These are phyloP conservation scores for Aspergillus wentii DNA, from an alignment of 495 filamentous ascomycete species.

Conservation along the genomic window DNA sequence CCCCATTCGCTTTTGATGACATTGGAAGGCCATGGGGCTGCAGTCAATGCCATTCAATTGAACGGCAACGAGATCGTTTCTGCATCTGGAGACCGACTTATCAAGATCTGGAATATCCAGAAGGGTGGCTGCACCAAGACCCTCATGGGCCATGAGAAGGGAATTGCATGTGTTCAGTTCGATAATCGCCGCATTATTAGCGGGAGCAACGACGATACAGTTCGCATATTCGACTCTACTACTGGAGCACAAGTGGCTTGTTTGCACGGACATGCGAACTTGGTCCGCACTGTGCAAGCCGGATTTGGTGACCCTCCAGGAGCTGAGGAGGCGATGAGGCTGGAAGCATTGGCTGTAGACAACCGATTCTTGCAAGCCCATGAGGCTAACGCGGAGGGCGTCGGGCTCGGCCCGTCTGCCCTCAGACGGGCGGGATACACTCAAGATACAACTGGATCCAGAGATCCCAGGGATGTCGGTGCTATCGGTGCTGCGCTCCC, in stretches of 20 bases:
- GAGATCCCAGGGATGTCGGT: slow-evolving; percentile 67
- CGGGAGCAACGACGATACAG: slow-evolving; percentile 90
- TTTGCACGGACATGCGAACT: slow-evolving; percentile 69
- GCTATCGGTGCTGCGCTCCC: slow-evolving; percentile 78
- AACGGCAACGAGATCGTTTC: slow-evolving; percentile 83
- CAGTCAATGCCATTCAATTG: slow-evolving; percentile 95
- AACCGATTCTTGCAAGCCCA: slow-evolving; percentile 65
- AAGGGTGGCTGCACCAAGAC: slow-evolving; percentile 70
- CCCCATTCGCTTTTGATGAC: slow-evolving; percentile 74
- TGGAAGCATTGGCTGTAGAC: slow-evolving; percentile 70
- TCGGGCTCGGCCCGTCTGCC: slow-evolving; percentile 30
- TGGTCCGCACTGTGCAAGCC: slow-evolving; percentile 92
- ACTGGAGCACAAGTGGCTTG: slow-evolving; percentile 85
- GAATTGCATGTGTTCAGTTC: slow-evolving; percentile 96
- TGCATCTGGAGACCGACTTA: slow-evolving; percentile 84
- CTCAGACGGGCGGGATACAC: slow-evolving; percentile 43
- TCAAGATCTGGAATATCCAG: slow-evolving; percentile 91
- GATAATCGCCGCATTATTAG: slow-evolving; percentile 96
- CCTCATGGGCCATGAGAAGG: slow-evolving; percentile 83
- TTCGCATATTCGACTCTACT: slow-evolving; percentile 85
- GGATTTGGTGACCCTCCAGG: slow-evolving; percentile 87
- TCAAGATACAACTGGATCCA: slow-evolving; percentile 69
- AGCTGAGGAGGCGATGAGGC: slow-evolving; percentile 62
- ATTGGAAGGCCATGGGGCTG: slow-evolving; percentile 78
- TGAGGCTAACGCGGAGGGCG: slow-evolving; percentile 51